Conservation (phyloP, 2,329 filamentous ascomycete genomes). For the Chaetomiaceae sp. region DNA sequence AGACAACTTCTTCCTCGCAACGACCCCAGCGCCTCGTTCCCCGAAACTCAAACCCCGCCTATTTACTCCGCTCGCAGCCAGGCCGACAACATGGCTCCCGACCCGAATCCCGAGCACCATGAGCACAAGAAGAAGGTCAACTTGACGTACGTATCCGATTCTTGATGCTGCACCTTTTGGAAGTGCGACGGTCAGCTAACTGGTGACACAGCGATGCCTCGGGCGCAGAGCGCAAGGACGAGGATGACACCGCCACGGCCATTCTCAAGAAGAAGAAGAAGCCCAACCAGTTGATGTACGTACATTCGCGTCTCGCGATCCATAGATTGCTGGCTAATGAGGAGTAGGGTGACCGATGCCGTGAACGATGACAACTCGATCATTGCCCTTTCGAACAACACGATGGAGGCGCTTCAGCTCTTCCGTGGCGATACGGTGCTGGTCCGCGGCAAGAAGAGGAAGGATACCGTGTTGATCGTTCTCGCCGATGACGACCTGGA, state of each 20-base stretch:
- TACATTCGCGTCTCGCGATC: neutral
- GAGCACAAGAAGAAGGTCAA: conserved; percentile 80
- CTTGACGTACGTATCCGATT: conserved; percentile 60
- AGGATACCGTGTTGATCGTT: conserved; percentile 97
- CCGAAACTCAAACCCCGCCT: conserved; percentile 10
- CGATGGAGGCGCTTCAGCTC: conserved; percentile 96
- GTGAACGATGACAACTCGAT: conserved; percentile 99
- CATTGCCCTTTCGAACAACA: conserved; percentile 95
- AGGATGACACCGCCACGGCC: conserved; percentile 88
- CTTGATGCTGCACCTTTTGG: neutral
- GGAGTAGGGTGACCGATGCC: conserved; percentile 85
- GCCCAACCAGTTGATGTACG: conserved; percentile 95
- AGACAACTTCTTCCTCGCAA: conserved; percentile 1
- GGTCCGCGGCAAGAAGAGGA: conserved; percentile 99
- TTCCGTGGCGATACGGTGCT: conserved; percentile 98
- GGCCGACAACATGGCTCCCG: conserved; percentile 62
- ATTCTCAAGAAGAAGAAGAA: conserved; percentile 99
- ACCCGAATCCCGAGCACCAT: conserved; percentile 48
- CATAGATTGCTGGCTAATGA: conserved; percentile 21
- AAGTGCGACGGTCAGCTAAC: conserved; percentile 34
- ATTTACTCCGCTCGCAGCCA: conserved; percentile 11
- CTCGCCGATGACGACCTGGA: conserved; percentile 96
- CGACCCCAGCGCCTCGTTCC: neutral
- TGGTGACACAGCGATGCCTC: conserved; percentile 68
- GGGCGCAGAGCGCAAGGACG: conserved; percentile 78